Conservation (phyloP, 306 rosid species). For the Quercus agrifolia region DNA sequence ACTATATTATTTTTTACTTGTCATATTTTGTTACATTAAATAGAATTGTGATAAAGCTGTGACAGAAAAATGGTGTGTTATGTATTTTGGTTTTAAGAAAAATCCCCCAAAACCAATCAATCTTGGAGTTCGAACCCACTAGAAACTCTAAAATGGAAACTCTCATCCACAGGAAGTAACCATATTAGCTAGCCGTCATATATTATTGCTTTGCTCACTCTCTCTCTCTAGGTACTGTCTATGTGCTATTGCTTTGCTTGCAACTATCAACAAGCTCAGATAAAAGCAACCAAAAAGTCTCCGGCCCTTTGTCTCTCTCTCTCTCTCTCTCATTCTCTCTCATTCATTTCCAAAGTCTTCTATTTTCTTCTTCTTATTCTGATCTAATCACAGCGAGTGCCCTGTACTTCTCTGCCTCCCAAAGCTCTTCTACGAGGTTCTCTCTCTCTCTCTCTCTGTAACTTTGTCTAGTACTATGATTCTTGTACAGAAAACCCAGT, state of each 20-base stretch:
- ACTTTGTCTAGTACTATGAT: neutral
- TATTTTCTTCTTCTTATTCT: neutral
- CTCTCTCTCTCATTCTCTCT: neutral
- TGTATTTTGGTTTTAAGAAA: too few relatives aligned
- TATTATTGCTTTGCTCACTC: too few relatives aligned
- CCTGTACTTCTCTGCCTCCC: neutral
- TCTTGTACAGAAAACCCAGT: neutral
- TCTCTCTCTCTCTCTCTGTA: neutral
- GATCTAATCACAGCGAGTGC: neutral
- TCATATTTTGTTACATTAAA: too few relatives aligned
- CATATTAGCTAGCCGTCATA: too few relatives aligned
- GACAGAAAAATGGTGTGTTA: too few relatives aligned
- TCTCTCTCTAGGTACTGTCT: too few relatives aligned
- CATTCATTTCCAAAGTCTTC: too few relatives aligned
- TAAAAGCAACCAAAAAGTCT: neutral
- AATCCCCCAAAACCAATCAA: too few relatives aligned
- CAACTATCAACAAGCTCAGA: neutral
- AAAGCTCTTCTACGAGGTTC: neutral
- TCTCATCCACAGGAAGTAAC: neutral
- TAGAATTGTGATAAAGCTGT: too few relatives aligned
- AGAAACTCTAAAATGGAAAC: neutral
- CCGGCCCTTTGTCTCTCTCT: neutral
- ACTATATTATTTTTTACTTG: too few relatives aligned
- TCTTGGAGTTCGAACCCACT: neutral
- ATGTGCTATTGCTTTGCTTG: too few relatives aligned